Base-by-base conservation (phyloP, 805 yeast species). In the Cyberlindnera euphorbiiphila region DNA sequence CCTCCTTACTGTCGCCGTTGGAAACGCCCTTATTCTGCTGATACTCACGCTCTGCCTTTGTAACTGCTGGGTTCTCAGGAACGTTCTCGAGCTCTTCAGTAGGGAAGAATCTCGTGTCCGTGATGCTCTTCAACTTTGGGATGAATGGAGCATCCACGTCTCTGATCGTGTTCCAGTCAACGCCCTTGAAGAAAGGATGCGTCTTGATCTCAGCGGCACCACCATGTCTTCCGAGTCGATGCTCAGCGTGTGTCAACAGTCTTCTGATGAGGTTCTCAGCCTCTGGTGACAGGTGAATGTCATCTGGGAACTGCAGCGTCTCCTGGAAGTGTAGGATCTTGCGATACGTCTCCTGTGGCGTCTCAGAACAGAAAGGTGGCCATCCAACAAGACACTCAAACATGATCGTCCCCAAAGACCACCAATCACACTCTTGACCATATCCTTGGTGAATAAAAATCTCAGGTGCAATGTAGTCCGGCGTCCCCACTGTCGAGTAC, bases 381-480 rank as follows among this genome's bases (percentile, higher is more conserved):
- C 87, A 93, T 2, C 98, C 98, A 44, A 93, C 93, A 42, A 93
- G 74, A 35, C 96, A 85, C 65, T 93, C 99, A 60, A 91, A 93
- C 40, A 93, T 71, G 81, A 93, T 94, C 58, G 98, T 89, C 8
- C 98, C 99, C 39, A 93, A 69, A 1, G 98, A 89, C 99, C 99
- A 93, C 65, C 94, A 93, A 66, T 93, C 99, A 47, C 94, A 93
- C 20, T 98, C 91, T 60, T 82, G 91, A 56, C 94, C 96, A 61
- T 93, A 93, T 46, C 81, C 79, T 57, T 84, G 85, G 17, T 98
- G 98, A 21, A 56, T 46, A 41, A 93, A 73, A 12, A 93, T 98
- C 62, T 93, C 99, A 29, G 94, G 72, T 1, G 99, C 98, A 96
- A 93, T 93, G 59, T 93, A 93, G 62, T 93, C 99, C 1, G 99